phyloP scores from a whole-genome alignment of 768 basidiomycete genomes.

The Lactarius deliciosus region DNA sequence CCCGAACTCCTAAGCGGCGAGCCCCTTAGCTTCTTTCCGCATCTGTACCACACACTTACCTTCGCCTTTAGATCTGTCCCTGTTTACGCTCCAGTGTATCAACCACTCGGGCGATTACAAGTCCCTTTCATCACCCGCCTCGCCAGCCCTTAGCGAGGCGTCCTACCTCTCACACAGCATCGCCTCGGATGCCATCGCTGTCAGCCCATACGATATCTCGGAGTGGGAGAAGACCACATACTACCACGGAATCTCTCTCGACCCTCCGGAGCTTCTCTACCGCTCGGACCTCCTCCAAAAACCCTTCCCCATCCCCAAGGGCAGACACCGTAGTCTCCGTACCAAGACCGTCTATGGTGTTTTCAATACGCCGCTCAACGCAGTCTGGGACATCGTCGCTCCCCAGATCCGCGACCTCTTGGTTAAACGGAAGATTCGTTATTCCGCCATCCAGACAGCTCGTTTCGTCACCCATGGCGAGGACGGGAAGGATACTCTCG shows the following conservation, averaged over 20 bases:
- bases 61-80: no score
- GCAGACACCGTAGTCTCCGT: slow-evolving; percentile 8
- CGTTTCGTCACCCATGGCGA: not conserved
- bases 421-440: not conserved
- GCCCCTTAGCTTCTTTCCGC: no score
- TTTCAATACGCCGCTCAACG: slow-evolving; percentile 21
- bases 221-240: not conserved
- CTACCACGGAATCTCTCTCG: slow-evolving; percentile 9
- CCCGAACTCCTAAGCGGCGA: no score
- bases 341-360: slow-evolving; percentile 22
- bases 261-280: slow-evolving; percentile 15
- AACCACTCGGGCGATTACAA: no score
- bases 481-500: slow-evolving; percentile 25
- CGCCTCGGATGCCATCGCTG: no score
- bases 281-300: slow-evolving; percentile 13
- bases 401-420: slow-evolving; percentile 8
- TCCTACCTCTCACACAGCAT: no score
- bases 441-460: not conserved
- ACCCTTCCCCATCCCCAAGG: slow-evolving; percentile 15
- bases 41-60: no score
- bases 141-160: no score
- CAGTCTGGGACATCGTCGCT: slow-evolving; percentile 23
- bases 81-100: no score
- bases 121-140: no score
- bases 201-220: not conserved